Conservation (phyloP, 352 stramenopile genomes). For the Pythium rishiriense region DNA sequence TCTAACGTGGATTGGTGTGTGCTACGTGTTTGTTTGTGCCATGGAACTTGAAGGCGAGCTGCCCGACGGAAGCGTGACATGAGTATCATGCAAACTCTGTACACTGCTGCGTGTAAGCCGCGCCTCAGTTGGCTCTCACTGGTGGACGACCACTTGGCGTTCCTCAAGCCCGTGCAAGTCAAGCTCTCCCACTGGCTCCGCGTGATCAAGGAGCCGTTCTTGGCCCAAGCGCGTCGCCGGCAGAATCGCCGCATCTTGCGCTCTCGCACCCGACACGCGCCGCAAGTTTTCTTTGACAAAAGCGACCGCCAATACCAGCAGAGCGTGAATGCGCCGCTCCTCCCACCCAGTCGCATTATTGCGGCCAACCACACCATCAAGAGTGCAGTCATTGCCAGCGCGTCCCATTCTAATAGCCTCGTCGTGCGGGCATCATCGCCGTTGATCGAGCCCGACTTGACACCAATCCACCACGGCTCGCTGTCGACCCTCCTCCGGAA, state of each 20-base stretch:
- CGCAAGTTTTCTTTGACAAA: slow-evolving; percentile 22
- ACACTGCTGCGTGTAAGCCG: slow-evolving; percentile 18
- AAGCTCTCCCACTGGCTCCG: slow-evolving; percentile 19
- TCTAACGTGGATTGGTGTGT: no score
- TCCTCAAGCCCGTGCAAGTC: slow-evolving; percentile 15
- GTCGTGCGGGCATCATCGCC: not conserved
- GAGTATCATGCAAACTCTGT: slow-evolving; percentile 23
- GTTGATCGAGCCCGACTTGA: slow-evolving; percentile 1
- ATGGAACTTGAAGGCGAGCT: slow-evolving; percentile 11
- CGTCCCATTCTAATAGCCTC: not conserved
- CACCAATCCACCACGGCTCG: slow-evolving; percentile 22
- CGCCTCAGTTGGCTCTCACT: slow-evolving; percentile 24
- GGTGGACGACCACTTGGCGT: slow-evolving; percentile 25
- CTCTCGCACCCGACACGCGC: slow-evolving; percentile 27
- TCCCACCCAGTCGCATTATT: slow-evolving; percentile 15
- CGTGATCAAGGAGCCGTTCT: slow-evolving; percentile 23
- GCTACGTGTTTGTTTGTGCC: no score
- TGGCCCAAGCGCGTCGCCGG: not conserved
- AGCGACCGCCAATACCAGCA: slow-evolving; percentile 25
- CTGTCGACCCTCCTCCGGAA: slow-evolving; percentile 24
- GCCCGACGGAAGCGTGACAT: slow-evolving; percentile 23
- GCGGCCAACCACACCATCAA: slow-evolving; percentile 1
- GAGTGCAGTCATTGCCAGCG: not conserved
- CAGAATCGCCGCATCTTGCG: slow-evolving; percentile 20
- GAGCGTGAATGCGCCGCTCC: slow-evolving; percentile 17